These are phyloP conservation scores for Yamadazyma jaroonii DNA, from an alignment of 1,139 yeast genomes.

Conservation along the genomic window DNA sequence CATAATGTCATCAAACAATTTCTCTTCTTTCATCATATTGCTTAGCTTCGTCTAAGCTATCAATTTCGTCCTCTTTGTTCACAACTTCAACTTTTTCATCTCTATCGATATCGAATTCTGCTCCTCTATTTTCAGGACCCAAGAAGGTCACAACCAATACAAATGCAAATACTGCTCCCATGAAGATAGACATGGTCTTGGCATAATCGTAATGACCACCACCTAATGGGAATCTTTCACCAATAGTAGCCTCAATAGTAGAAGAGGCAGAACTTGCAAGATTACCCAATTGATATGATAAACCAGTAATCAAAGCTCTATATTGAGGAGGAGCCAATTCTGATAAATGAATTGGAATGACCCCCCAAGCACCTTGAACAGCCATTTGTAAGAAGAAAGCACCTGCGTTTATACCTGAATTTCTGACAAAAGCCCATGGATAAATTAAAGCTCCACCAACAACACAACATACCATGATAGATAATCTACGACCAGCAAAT, in stretches of 20 bases:
- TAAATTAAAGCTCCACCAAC: conserved; percentile 65
- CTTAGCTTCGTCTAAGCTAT: neutral
- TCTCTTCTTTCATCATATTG: no score
- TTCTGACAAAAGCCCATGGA: conserved; percentile 54
- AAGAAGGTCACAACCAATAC: conserved; percentile 54
- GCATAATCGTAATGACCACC: conserved; percentile 25
- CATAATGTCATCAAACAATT: no score
- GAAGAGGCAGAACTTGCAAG: conserved; percentile 79
- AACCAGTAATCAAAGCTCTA: conserved; percentile 71
- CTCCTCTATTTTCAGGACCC: conserved; percentile 71
- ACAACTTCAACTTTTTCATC: no score
- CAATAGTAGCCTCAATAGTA: conserved; percentile 75
- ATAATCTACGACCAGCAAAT: conserved; percentile 34
- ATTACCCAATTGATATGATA: conserved; percentile 81
- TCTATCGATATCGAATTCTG: conserved; percentile 24
- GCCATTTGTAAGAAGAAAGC: conserved; percentile 76
- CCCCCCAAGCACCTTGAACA: conserved; percentile 91
- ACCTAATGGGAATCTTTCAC: conserved; percentile 55
- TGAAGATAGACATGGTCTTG: conserved; percentile 75
- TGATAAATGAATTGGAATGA: conserved; percentile 71
- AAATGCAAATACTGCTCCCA: conserved; percentile 75
- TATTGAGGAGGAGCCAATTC: conserved; percentile 78
- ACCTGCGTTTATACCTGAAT: conserved; percentile 65
- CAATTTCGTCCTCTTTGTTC: no score
- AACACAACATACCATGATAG: conserved; percentile 53